Conservation (phyloP, 257 asterid species). For the Paraleonurus japonicus region DNA sequence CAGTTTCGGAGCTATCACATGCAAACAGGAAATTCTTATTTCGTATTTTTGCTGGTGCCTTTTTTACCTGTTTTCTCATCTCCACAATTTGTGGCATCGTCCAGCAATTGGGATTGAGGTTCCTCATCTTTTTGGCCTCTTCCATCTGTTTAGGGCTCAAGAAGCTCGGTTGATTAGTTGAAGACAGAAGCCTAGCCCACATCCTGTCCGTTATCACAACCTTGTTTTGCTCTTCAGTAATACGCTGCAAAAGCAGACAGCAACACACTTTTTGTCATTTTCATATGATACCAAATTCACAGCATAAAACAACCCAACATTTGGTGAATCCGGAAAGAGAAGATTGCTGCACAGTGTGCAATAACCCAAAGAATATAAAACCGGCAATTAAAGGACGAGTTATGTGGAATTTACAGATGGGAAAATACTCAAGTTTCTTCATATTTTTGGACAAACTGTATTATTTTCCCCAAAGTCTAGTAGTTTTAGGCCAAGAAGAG, state of each 20-base stretch:
- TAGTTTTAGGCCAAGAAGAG: neutral
- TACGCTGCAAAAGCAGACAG: constrained; percentile 47
- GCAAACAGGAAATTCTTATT: too few relatives aligned
- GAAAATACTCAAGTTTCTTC: neutral
- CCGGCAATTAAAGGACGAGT: neutral
- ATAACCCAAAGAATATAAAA: neutral
- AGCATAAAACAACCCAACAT: neutral
- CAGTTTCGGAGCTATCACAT: too few relatives aligned
- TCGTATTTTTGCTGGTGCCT: constrained; percentile 2
- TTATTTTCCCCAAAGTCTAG: neutral
- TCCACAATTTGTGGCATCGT: constrained; percentile 34
- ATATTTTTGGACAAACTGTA: neutral
- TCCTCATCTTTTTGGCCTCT: constrained; percentile 30
- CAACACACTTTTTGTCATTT: neutral
- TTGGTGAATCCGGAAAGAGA: neutral
- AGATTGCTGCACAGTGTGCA: neutral
- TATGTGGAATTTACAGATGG: neutral
- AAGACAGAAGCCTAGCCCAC: constrained; percentile 80
- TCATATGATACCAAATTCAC: neutral
- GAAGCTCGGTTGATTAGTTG: constrained; percentile 75
- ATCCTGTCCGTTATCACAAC: constrained; percentile 73
- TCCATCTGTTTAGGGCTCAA: constrained; percentile 35
- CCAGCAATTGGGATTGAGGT: constrained; percentile 39
- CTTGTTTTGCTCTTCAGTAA: constrained; percentile 53
- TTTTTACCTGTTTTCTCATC: constrained; percentile 31